Evolutionary conservation across 768 basidiomycete genomes (phyloP), one percentile per base, ranked within the genome.

Genomic region (Serendipita vermifera): DNA sequence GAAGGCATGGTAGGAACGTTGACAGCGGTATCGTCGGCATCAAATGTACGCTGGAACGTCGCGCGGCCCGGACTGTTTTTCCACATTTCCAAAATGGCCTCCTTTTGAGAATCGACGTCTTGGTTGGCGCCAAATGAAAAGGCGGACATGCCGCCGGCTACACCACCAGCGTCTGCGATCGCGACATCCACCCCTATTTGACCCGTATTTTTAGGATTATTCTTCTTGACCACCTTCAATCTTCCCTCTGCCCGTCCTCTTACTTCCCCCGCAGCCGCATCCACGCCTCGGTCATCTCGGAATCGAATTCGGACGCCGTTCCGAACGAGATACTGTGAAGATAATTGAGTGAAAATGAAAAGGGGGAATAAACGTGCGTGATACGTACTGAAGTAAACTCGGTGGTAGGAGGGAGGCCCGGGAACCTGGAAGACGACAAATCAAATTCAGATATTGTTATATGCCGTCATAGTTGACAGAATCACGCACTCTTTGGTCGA

Each of bases 371-470:
- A 51, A 51, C 22, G 22, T 41, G 17, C 6, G 15, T 20, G n/a
- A 51, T 5, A 51, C 46, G 9, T 43, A 51, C 46, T 7, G 46
- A 22, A n/a, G 46, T 51, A 26, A 51, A 51, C 22, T 51, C 46
- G 17, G 46, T 51, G 5, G 46, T 51, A 11, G 46, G 46, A 22
- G 46, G 46, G n/a, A 51, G 29, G n/a, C 46, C 46, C 27, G 46
- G 46, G 3, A 51, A 51, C n/a, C 46, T 51, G n/a, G 26, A 20
- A 9, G 46, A 51, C 6, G 46, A 5, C 20, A 22, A 29, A 22
- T 20, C 11, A 9, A 29, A 51, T 26, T 15, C 22, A 51, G 15
- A 26, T 29, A 51, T 9, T 5, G n/a, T n/a, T n/a, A n/a, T n/a
- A n/a, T n/a, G n/a, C n/a, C n/a, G n/a, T n/a, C n/a, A n/a, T n/a